phyloP scores from a whole-genome alignment of 805 yeast genomes.

The Candida alai region DNA sequence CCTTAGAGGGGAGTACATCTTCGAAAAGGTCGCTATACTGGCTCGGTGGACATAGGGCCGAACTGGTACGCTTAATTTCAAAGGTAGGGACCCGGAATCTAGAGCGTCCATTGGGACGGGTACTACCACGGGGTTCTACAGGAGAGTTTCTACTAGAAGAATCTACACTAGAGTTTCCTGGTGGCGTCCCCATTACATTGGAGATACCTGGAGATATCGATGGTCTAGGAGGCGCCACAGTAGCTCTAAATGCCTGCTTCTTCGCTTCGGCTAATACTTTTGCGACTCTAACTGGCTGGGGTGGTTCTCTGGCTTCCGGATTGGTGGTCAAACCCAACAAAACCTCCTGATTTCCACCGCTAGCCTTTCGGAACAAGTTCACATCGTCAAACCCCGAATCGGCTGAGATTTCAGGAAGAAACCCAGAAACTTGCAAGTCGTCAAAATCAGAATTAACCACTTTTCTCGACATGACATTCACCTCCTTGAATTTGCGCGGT shows the following conservation, averaged over 20 bases:
- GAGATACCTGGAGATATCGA: no score
- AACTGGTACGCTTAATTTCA: conserved; percentile 35
- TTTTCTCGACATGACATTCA: conserved; percentile 39
- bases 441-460: conserved; percentile 41
- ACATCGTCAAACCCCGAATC: conserved; percentile 45
- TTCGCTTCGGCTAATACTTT: conserved; percentile 3
- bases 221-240: no score
- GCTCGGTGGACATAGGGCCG: conserved; percentile 34
- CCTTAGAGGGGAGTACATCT: conserved; percentile 16
- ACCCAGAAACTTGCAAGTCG: conserved; percentile 37
- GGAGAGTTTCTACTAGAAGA: no score
- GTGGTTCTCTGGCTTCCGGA: conserved; percentile 15
- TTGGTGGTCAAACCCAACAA: conserved; percentile 22
- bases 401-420: conserved; percentile 45
- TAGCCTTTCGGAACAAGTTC: no score
- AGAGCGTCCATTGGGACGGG: no score
- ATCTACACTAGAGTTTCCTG: no score
- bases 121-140: no score
- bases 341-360: conserved; percentile 26
- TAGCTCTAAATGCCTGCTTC: no score
- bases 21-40: conserved; percentile 38
- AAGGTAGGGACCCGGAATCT: conserved; percentile 40
- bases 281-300: conserved; percentile 8
- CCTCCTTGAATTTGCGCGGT: conserved; percentile 34
- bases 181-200: no score